A percentile compares a stretch with the other conserved stretches of the same genome.
These are phyloP conservation scores for Nakazawaea ambrosiae DNA, from an alignment of 805 yeast species.

Conservation along the genomic window DNA sequence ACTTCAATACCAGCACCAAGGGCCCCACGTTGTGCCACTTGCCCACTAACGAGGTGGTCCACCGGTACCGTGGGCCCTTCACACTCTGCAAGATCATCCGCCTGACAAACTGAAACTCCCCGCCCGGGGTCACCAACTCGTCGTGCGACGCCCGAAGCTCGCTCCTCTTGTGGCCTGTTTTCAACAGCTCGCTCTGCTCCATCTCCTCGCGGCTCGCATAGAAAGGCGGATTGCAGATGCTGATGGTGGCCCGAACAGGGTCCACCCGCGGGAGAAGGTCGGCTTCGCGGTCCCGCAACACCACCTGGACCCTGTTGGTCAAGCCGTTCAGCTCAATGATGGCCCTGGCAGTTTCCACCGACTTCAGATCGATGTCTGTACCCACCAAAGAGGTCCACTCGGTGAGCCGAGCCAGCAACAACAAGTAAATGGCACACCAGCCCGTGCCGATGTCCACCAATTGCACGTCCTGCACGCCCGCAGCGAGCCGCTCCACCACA, in stretches of 20 bases:
- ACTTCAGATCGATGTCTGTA: constrained; percentile 32
- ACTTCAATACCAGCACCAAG: constrained; percentile 11
- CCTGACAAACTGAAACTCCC: constrained; percentile 34
- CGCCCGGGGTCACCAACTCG: constrained; percentile 39
- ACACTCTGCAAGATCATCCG: constrained; percentile 28
- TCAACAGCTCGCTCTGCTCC: constrained; percentile 16
- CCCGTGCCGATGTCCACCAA: constrained; percentile 46
- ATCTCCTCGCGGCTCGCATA: constrained; percentile 30
- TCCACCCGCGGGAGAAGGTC: not conserved
- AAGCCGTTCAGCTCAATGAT: constrained; percentile 23
- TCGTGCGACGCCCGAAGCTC: constrained; percentile 23
- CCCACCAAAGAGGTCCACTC: constrained; percentile 25
- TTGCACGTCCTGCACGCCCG: not conserved
- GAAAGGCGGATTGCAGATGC: constrained; percentile 51
- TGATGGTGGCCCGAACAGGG: constrained; percentile 15
- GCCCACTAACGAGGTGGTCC: constrained; percentile 32
- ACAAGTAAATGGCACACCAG: constrained; percentile 38
- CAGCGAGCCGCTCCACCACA: constrained; percentile 10
- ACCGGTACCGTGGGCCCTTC: constrained; percentile 14
- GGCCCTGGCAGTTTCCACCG: constrained; percentile 23
- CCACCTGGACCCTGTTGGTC: constrained; percentile 13
- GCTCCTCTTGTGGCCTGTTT: constrained; percentile 13
- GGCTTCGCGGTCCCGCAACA: constrained; percentile 6
- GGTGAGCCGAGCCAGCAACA: constrained; percentile 21
- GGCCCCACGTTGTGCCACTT: constrained; percentile 14